A percentile compares a stretch with the other conserved stretches of the same genome.
Conservation (phyloP, 1,284 basidiomycete species). For the Trametes pubescens region DNA sequence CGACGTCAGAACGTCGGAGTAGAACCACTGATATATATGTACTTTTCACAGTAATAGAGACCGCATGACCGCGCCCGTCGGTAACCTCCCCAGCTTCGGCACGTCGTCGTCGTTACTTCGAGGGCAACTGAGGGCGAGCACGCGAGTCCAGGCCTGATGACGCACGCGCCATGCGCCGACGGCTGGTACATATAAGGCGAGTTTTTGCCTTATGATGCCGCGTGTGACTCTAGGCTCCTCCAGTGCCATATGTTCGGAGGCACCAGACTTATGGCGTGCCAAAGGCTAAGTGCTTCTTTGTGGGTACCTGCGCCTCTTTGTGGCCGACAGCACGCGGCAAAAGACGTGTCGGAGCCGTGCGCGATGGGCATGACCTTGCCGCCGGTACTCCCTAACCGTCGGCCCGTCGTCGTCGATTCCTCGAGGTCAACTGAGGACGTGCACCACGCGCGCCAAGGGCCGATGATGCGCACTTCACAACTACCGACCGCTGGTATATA, state of each 20-base stretch:
- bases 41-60: background rate
- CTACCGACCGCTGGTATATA: background rate
- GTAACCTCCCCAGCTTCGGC: background rate
- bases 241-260: background rate
- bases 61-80: background rate
- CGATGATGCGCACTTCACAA: constrained; percentile 1
- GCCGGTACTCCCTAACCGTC: background rate
- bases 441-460: background rate
- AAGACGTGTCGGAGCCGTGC: background rate
- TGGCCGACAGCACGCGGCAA: background rate
- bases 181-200: background rate
- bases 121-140: background rate
- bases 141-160: background rate
- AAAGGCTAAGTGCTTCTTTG: background rate
- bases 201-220: background rate
- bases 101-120: background rate
- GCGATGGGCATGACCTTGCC: background rate
- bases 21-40: background rate
- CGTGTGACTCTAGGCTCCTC: background rate
- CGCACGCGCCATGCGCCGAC: background rate
- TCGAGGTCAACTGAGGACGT: constrained; percentile 1
- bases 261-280: background rate
- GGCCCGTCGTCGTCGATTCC: constrained; percentile 1
- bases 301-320: background rate
- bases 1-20: background rate